Base-by-base conservation (phyloP, 805 yeast genomes). In the Tetrapisispora phaffii region DNA sequence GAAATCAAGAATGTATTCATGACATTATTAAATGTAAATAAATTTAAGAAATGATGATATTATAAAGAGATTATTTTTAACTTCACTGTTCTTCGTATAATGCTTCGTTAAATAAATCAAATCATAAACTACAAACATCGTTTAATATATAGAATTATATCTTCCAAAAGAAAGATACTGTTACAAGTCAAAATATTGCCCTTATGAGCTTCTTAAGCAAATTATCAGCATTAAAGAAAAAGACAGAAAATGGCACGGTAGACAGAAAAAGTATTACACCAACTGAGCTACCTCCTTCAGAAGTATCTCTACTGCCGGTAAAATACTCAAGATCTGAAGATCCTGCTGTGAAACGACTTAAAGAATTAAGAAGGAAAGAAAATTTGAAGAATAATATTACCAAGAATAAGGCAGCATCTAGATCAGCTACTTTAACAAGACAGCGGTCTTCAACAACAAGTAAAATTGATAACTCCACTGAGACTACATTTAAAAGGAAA, bases 281-380 rank as follows among this genome's bases (percentile, higher is more conserved):
- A 5, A n/a, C 9, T 13, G 12, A 38, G 20, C 15, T 28, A 24
- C 32, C 6, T 22, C 48, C 6, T 22, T 47, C 43, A 6, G 48
- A 49, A 3, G 51, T 51, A 7, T 44, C 57, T 8, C 38, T 59
- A 16, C 43, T 64, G 26, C 68, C 67, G 1, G 45, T 47, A 34
- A 52, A 52, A 34, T 64, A 64, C 36, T 50, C 57, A 2, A 52
- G 70, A 42, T 59, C 64, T 20, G 68, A 73, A 5, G 90, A 83
- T 56, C 87, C 89, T 0, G 86, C 86, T 4, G 85, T 83, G 8
- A 77, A 76, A 32, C 62, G 82, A 46, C 64, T 83, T 33, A 83
- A 83, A 51, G 88, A 81, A 47, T 76, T 80, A 2, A 67, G 90
- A 56, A 67, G 77, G 48, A 62, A 69, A 35, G 87, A 83, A 50